Percentiles rank a stretch among this genome's conserved stretches.
These are phyloP conservation scores for Polyporus arcularius DNA, from an alignment of 768 basidiomycete species.

Conservation along the genomic window DNA sequence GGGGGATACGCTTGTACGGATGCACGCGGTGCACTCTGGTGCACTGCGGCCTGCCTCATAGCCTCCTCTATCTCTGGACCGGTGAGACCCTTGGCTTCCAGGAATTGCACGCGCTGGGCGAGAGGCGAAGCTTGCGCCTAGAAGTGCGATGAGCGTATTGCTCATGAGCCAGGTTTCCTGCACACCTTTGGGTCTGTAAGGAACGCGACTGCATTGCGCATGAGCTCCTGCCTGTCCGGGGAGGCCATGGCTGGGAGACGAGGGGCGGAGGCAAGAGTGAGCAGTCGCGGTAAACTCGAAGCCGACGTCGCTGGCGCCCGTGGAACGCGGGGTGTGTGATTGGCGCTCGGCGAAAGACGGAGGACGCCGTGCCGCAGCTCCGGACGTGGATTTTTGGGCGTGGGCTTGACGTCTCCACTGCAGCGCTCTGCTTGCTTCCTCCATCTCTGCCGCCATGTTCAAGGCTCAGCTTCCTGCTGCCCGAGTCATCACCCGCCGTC, in stretches of 20 bases:
- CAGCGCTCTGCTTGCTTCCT: not conserved
- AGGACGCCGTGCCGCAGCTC: slow-evolving; percentile 19
- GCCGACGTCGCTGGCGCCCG: not conserved
- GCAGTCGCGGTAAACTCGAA: not conserved
- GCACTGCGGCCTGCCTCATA: slow-evolving; percentile 58
- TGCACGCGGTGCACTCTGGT: slow-evolving; percentile 20
- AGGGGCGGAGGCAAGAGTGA: not conserved
- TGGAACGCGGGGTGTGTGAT: not conserved
- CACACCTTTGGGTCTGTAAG: slow-evolving; percentile 80
- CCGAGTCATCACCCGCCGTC: slow-evolving; percentile 49
- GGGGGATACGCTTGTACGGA: slow-evolving; percentile 21
- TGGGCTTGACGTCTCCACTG: slow-evolving; percentile 2
- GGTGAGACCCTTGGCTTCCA: slow-evolving; percentile 92
- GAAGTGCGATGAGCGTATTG: not conserved
- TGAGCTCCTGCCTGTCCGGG: slow-evolving; percentile 68
- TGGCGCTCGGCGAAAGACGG: slow-evolving; percentile 5
- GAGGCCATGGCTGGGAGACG: slow-evolving; percentile 39
- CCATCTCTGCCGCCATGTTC: slow-evolving; percentile 42
- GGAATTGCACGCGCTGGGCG: slow-evolving; percentile 85
- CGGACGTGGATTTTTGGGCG: slow-evolving; percentile 13
- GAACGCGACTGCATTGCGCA: slow-evolving; percentile 83
- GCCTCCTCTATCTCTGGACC: slow-evolving; percentile 85
- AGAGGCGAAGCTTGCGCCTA: slow-evolving; percentile 80
- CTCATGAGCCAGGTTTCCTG: not conserved
- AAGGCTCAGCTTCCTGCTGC: slow-evolving; percentile 48